phyloP scores from a whole-genome alignment of 2,329 filamentous ascomycete species.

The Claviceps humidiphila region DNA sequence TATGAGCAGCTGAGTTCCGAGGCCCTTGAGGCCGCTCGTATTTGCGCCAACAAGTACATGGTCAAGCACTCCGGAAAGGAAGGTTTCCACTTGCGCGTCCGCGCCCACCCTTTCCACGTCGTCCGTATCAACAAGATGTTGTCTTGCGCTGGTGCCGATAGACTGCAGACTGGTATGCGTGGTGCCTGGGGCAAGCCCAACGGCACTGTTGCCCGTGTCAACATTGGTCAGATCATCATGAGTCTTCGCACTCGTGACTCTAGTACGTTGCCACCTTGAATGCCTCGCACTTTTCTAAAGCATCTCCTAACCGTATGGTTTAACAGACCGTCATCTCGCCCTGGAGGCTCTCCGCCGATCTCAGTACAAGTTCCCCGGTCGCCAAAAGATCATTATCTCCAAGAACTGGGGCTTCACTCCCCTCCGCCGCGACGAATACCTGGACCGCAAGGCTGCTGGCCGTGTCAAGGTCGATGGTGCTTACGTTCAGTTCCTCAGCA shows the following conservation, averaged over 20 bases:
- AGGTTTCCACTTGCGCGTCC: conserved; percentile 60
- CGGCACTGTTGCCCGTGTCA: conserved; percentile 97
- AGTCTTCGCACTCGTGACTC: conserved; percentile 93
- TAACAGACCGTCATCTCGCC: conserved; percentile 68
- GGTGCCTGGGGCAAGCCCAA: conserved; percentile 99
- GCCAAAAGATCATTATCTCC: conserved; percentile 99
- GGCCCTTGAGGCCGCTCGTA: conserved; percentile 98
- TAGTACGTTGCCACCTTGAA: conserved; percentile 38
- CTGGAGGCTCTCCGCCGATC: conserved; percentile 98
- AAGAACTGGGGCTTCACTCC: conserved; percentile 99
- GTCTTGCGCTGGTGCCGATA: conserved; percentile 99
- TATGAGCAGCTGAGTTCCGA: conserved; percentile 99
- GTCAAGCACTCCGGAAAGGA: conserved; percentile 62
- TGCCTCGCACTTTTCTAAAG: not conserved
- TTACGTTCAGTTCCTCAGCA: conserved; percentile 97
- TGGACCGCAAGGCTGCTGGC: conserved; percentile 86
- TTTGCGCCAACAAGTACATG: conserved; percentile 98
- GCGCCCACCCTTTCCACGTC: conserved; percentile 98
- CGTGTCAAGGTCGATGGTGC: conserved; percentile 94
- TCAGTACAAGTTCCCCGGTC: conserved; percentile 99
- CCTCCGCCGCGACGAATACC: conserved; percentile 93
- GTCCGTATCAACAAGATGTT: conserved; percentile 99
- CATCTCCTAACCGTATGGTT: not conserved
- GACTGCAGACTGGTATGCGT: conserved; percentile 99
- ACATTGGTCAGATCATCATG: conserved; percentile 99